Evolutionary conservation across 202 grass and related monocot species (phyloP).

Genomic region (Elaeis oleifera): DNA sequence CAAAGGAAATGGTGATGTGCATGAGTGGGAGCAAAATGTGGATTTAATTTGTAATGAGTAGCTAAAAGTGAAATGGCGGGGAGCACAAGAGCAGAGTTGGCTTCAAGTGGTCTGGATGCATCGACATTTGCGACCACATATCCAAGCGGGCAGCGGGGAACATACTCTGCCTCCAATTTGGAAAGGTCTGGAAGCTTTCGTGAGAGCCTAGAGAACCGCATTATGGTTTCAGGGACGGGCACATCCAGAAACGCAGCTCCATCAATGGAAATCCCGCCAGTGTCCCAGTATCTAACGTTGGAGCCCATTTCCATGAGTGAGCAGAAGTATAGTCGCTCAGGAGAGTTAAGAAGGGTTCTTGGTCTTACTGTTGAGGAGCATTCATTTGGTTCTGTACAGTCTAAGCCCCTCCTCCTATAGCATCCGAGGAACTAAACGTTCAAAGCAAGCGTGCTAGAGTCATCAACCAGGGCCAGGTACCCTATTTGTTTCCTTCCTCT

Average conservation of each 20-base stretch:
- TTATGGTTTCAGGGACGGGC: slow-evolving; percentile 7
- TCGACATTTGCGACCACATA: slow-evolving; percentile 8
- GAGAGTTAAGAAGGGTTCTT: slow-evolving; percentile 53
- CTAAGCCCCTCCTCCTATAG: slow-evolving; percentile 33
- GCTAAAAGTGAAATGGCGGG: slow-evolving; percentile 28
- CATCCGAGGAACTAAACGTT: slow-evolving; percentile 50
- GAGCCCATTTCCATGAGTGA: slow-evolving; percentile 37
- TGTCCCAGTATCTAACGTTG: slow-evolving; percentile 44
- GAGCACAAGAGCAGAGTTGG: slow-evolving; percentile 12
- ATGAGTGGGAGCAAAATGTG: background rate
- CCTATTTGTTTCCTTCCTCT: slow-evolving; percentile 4
- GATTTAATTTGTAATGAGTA: background rate
- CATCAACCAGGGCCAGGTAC: slow-evolving; percentile 55
- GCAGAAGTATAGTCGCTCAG: slow-evolving; percentile 44
- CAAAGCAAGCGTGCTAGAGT: slow-evolving; percentile 41
- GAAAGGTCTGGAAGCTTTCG: slow-evolving; percentile 41
- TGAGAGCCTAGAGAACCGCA: slow-evolving; percentile 26
- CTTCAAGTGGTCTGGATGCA: slow-evolving; percentile 19
- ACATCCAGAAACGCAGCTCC: slow-evolving; percentile 24
- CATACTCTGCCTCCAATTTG: slow-evolving; percentile 11
- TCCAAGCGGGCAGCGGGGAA: slow-evolving; percentile 18
- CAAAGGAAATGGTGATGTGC: too few relatives aligned
- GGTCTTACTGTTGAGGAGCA: slow-evolving; percentile 42
- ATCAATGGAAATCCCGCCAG: slow-evolving; percentile 26
- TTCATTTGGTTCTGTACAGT: slow-evolving; percentile 28